phyloP scores from a whole-genome alignment of 495 filamentous ascomycete genomes.

The Penicillium flavigenum region DNA sequence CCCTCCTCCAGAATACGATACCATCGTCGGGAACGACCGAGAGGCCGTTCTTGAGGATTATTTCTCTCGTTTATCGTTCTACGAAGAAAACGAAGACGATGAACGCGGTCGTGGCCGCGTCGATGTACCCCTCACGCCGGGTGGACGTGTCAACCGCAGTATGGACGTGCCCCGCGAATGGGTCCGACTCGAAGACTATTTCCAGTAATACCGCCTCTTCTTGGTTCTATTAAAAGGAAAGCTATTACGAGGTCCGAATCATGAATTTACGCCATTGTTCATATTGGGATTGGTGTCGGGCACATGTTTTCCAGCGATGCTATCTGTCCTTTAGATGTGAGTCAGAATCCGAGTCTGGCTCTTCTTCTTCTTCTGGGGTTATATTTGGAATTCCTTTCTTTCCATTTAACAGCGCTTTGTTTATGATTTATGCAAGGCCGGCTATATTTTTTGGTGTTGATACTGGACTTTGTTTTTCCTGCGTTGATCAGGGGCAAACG shows the following conservation, averaged over 20 bases:
- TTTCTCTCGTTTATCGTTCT: constrained; percentile 69
- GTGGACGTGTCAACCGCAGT: constrained; percentile 65
- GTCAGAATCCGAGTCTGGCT: constrained; percentile 3
- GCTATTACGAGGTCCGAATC: constrained; percentile 23
- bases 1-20: constrained; percentile 85
- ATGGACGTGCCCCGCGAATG: constrained; percentile 61
- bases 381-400: not conserved
- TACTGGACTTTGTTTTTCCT: not conserved
- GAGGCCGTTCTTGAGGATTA: constrained; percentile 83
- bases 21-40: constrained; percentile 75
- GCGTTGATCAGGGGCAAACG: not conserved
- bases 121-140: constrained; percentile 67
- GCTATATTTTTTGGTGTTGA: constrained; percentile 3
- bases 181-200: constrained; percentile 50
- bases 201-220: constrained; percentile 17
- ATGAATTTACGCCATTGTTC: constrained; percentile 35
- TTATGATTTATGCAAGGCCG: not conserved
- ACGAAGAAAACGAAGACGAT: constrained; percentile 57
- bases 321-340: constrained; percentile 2
- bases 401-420: not conserved
- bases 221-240: not conserved
- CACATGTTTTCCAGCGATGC: constrained; percentile 15
- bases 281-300: constrained; percentile 18
- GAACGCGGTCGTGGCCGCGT: constrained; percentile 52
- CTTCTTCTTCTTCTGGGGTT: not conserved